Percentiles rank a stretch among this genome's conserved stretches.
Conservation (phyloP, 2,329 filamentous ascomycete species). For the Curvularia hawaiiensis region DNA sequence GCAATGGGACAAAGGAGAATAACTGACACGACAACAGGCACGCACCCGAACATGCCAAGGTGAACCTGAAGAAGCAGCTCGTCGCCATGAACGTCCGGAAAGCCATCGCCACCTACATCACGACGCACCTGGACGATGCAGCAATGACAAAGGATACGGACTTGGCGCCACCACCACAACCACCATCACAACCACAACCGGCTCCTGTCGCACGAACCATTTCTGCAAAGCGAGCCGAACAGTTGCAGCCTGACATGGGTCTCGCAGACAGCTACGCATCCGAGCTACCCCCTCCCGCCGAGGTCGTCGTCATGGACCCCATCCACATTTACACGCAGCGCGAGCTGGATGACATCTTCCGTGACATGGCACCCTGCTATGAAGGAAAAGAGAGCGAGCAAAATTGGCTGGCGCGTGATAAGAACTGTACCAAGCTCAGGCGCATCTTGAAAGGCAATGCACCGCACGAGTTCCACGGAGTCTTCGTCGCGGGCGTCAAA, state of each 20-base stretch:
- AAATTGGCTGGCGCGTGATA: conserved; percentile 89
- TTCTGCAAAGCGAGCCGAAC: conserved; percentile 41
- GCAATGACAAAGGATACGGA: conserved; percentile 46
- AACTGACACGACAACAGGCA: conserved; percentile 56
- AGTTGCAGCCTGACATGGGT: conserved; percentile 50
- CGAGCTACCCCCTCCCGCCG: conserved; percentile 67
- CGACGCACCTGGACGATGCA: conserved; percentile 76
- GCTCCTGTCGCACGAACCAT: conserved; percentile 34
- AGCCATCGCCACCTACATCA: conserved; percentile 81
- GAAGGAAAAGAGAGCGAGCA: conserved; percentile 88
- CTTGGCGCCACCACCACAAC: conserved; percentile 23
- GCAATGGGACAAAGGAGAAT: background rate
- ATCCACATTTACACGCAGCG: conserved; percentile 81
- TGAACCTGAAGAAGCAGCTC: conserved; percentile 85
- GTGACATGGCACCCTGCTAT: conserved; percentile 79
- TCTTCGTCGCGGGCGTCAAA: conserved; percentile 74
- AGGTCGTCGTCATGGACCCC: conserved; percentile 74
- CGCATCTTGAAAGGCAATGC: conserved; percentile 84
- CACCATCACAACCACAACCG: conserved; percentile 25
- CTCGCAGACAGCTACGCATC: conserved; percentile 51
- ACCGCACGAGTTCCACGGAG: conserved; percentile 73
- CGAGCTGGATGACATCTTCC: conserved; percentile 87
- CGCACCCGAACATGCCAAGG: conserved; percentile 82
- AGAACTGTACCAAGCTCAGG: conserved; percentile 76
- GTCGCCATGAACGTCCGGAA: conserved; percentile 84